Percentiles rank a stretch among this genome's conserved stretches.
These are phyloP conservation scores for Sporobolus alterniflorus DNA, from an alignment of 202 grass and related monocot species.

Conservation along the genomic window DNA sequence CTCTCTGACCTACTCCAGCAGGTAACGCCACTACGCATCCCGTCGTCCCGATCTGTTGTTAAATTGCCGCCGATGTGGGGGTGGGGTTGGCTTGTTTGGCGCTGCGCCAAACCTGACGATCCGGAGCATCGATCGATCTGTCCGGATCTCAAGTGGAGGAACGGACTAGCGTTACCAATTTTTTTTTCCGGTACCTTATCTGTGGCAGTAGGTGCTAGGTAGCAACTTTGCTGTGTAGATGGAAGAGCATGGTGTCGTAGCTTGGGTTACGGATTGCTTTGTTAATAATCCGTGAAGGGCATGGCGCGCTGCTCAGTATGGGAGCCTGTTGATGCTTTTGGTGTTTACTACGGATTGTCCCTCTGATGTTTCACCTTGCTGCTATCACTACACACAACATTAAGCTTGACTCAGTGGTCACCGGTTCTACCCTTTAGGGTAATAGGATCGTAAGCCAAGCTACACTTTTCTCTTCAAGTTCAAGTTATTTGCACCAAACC, in stretches of 20 bases:
- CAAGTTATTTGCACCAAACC: neutral
- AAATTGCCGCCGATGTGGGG: too few species aligned
- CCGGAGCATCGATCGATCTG: neutral
- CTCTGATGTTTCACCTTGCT: neutral
- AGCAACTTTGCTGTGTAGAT: neutral
- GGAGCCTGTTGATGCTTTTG: neutral
- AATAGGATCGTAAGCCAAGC: neutral
- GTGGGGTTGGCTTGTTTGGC: neutral
- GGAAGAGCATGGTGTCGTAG: neutral
- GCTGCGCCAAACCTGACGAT: neutral
- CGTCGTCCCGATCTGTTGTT: neutral
- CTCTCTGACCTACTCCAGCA: constrained; percentile 77
- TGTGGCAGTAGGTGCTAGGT: neutral
- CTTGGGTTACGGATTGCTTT: neutral
- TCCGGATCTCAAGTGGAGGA: neutral
- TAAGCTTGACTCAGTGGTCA: neutral
- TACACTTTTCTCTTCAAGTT: neutral
- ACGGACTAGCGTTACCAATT: neutral
- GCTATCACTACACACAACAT: neutral
- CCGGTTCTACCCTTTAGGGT: neutral
- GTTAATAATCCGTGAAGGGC: neutral
- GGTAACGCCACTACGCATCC: constrained; percentile 46
- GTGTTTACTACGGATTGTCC: neutral
- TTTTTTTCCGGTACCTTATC: neutral
- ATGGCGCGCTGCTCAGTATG: neutral